phyloP scores from a whole-genome alignment of 495 filamentous ascomycete genomes.

The Podospora tetraspora region DNA sequence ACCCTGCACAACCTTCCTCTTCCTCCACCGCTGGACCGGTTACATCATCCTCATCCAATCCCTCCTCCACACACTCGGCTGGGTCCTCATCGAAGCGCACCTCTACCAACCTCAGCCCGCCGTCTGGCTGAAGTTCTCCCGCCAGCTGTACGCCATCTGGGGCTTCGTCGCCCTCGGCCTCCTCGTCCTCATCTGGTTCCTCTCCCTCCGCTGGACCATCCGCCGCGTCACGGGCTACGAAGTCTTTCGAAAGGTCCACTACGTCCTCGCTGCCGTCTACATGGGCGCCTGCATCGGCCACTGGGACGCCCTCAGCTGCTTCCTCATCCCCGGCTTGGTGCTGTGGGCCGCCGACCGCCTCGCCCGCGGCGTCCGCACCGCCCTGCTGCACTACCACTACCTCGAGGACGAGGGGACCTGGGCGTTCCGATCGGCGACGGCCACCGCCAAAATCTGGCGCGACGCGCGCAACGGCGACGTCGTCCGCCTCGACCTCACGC shows the following conservation, averaged over 20 bases:
- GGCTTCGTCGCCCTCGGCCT: conserved; percentile 60
- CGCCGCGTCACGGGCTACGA: conserved; percentile 59
- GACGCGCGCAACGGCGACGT: conserved; percentile 50
- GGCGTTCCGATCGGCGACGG: conserved; percentile 47
- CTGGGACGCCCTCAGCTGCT: conserved; percentile 57
- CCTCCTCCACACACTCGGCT: conserved; percentile 59
- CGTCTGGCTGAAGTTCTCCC: conserved; percentile 46
- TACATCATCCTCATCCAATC: conserved; percentile 58
- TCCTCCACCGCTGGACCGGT: conserved; percentile 62
- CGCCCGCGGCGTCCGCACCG: conserved; percentile 45
- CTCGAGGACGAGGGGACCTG: conserved; percentile 28
- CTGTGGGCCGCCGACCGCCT: conserved; percentile 53
- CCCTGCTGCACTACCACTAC: conserved; percentile 49
- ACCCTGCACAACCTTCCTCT: conserved; percentile 64
- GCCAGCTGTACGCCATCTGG: conserved; percentile 57
- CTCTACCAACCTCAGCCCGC: conserved; percentile 62
- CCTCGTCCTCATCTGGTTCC: conserved; percentile 48
- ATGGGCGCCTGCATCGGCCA: conserved; percentile 65
- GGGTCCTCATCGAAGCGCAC: conserved; percentile 55
- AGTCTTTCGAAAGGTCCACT: conserved; percentile 60
- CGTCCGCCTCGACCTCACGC: conserved; percentile 51
- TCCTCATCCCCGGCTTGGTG: conserved; percentile 55
- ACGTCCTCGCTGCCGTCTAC: conserved; percentile 59
- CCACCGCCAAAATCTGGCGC: conserved; percentile 42
- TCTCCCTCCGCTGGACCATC: conserved; percentile 52